Evolutionary conservation across 495 filamentous ascomycete species (phyloP), one percentile per base, ranked within the genome.

Genomic region (Cairneyella variabilis): DNA sequence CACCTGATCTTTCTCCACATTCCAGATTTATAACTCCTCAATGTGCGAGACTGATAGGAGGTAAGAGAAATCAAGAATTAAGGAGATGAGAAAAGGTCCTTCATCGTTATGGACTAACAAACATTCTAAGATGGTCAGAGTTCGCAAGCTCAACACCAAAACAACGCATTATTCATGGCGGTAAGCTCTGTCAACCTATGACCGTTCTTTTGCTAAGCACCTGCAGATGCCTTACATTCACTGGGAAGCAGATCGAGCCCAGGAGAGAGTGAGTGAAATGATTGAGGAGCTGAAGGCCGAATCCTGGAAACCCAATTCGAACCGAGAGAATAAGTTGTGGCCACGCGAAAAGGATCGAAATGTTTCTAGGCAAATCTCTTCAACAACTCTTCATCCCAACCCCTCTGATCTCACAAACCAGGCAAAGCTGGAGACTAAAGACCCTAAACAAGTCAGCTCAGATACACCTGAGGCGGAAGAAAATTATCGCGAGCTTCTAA

Each of bases 1-100:
- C 44, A 17, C 44, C 44, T 16, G 44, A 47, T 30, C 44, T 47
- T 47, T 47, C 44, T 47, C 44, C 44, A 11, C 44, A 47, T 47
- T 28, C 44, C 21, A 11, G 44, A 7, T 47, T 47, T 17, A 47
- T 47, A 5, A 30, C 44, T 2, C 44, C 44, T 16, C 44, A 47
- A 30, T 47, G 44, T 18, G 44, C 25, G 17, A 47, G 25, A 32
- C 25, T 47, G 34, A 30, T 47, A 16, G 25, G 34, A 17, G 44
- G 44, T 47, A 14, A 47, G 44, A 30, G 27, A 23, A 34, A 3
- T 23, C 23, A n/a, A n/a, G n/a, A n/a, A n/a, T 11, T 47, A 30
- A 18, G 14, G 14, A 30, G 28, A 47, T 18, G 12, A 30, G 8
- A 28, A 2, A 47, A 47, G 23, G 6, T 34, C 11, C 28, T 18